A percentile compares a stretch with the other conserved stretches of the same genome.
Conservation (phyloP, 306 rosid genomes). For the Luffa acutangula region DNA sequence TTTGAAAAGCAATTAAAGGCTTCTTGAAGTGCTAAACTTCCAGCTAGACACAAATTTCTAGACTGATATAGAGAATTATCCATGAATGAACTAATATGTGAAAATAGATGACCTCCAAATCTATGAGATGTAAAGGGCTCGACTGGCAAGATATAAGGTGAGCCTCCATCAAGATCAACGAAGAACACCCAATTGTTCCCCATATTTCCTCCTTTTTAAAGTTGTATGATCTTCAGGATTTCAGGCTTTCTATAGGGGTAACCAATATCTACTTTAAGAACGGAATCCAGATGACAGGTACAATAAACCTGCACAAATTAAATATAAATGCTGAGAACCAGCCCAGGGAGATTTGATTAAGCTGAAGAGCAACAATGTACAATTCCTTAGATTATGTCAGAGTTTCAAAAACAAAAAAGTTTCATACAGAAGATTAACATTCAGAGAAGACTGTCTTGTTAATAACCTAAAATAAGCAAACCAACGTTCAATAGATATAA, state of each 20-base stretch:
- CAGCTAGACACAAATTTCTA: slow-evolving; percentile 28
- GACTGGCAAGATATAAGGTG: slow-evolving; percentile 34
- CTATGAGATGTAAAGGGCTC: slow-evolving; percentile 39
- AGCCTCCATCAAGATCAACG: slow-evolving; percentile 54
- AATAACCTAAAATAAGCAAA: not conserved
- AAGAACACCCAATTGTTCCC: slow-evolving; percentile 50
- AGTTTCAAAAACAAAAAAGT: not conserved
- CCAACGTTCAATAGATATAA: not conserved
- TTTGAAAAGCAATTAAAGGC: slow-evolving; percentile 45
- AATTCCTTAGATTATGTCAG: not conserved
- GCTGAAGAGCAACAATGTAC: not conserved
- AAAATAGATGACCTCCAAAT: slow-evolving; percentile 29
- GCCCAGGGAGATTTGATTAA: not conserved
- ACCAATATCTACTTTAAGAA: not conserved
- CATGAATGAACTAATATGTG: slow-evolving; percentile 40
- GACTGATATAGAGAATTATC: slow-evolving; percentile 37
- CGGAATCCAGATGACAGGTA: not conserved
- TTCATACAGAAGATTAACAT: not conserved
- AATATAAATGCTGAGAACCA: not conserved
- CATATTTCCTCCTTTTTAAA: slow-evolving; percentile 26
- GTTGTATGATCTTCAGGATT: not conserved
- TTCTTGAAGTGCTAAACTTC: slow-evolving; percentile 49
- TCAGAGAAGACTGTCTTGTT: not conserved
- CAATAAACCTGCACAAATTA: not conserved
- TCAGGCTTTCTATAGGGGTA: not conserved